These are phyloP conservation scores for Pseudogymnoascus sp. DNA, from an alignment of 2,329 filamentous ascomycete genomes.

Conservation along the genomic window DNA sequence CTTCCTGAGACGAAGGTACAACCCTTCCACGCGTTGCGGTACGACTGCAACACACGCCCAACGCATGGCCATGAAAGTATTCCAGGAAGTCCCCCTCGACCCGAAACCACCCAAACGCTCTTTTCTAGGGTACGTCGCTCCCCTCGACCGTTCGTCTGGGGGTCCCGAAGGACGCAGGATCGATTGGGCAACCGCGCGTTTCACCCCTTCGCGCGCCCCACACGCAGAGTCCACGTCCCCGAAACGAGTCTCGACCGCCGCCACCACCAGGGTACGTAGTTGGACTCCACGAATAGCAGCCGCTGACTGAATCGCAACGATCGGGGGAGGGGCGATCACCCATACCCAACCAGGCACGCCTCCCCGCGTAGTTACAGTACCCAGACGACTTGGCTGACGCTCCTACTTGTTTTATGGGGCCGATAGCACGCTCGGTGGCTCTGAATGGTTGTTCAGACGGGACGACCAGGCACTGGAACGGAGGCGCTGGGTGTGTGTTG, in stretches of 20 bases:
- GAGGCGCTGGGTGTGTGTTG: neutral
- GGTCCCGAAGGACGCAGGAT: neutral
- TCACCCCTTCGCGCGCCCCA: neutral
- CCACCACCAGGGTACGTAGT: neutral
- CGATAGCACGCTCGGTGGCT: neutral
- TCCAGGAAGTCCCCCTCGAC: neutral
- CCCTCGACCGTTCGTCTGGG: neutral
- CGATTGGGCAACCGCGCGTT: constrained; percentile 7
- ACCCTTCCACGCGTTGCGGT: constrained; percentile 6
- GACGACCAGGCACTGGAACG: constrained; percentile 1
- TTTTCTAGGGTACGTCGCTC: neutral
- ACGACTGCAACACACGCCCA: neutral
- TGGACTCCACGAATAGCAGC: neutral
- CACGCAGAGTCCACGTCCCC: neutral
- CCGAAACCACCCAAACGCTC: neutral
- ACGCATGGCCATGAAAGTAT: constrained; percentile 4
- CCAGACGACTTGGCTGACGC: neutral
- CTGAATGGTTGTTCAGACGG: neutral
- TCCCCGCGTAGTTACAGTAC: neutral
- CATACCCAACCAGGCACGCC: neutral
- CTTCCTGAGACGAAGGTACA: constrained; percentile 2
- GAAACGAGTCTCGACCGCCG: constrained; percentile 3
- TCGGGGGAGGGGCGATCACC: constrained; percentile 1
- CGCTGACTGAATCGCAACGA: neutral
- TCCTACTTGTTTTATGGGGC: neutral